Conservation (phyloP, 2,329 filamentous ascomycete genomes). For the Beauveria bassiana region DNA sequence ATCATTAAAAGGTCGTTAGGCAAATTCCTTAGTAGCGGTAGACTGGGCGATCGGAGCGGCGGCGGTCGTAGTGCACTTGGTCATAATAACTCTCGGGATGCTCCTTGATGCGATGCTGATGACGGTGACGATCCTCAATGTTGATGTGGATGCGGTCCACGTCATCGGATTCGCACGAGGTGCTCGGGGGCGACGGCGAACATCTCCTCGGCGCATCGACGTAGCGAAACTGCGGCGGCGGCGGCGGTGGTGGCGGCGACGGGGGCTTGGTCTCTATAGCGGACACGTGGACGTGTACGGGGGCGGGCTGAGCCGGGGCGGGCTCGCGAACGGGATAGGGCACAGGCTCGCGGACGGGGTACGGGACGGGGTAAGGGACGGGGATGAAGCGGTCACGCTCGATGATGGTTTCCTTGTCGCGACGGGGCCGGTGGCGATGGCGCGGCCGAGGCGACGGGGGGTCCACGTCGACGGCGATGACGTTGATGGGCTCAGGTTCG, state of each 20-base stretch:
- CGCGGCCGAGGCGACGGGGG: constrained; percentile 19
- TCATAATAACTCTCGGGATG: constrained; percentile 1
- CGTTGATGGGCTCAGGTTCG: constrained; percentile 26
- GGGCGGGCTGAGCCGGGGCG: constrained; percentile 31
- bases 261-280: constrained; percentile 12
- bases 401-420: constrained; percentile 41
- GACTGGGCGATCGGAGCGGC: neutral
- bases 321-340: constrained; percentile 36
- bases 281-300: constrained; percentile 17
- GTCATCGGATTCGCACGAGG: constrained; percentile 21
- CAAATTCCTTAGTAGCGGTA: neutral
- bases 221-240: constrained; percentile 7
- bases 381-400: constrained; percentile 44
- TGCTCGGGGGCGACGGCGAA: constrained; percentile 2
- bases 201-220: neutral
- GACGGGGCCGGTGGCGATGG: constrained; percentile 21
- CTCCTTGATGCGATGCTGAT: constrained; percentile 2
- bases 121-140: constrained; percentile 19
- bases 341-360: constrained; percentile 34
- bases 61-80: neutral
- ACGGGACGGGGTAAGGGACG: constrained; percentile 32
- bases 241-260: constrained; percentile 23
- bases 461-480: constrained; percentile 32
- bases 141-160: constrained; percentile 17
- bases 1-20: neutral